phyloP scores from a whole-genome alignment of 2,329 filamentous ascomycete species.

The Fusarium irregulare region DNA sequence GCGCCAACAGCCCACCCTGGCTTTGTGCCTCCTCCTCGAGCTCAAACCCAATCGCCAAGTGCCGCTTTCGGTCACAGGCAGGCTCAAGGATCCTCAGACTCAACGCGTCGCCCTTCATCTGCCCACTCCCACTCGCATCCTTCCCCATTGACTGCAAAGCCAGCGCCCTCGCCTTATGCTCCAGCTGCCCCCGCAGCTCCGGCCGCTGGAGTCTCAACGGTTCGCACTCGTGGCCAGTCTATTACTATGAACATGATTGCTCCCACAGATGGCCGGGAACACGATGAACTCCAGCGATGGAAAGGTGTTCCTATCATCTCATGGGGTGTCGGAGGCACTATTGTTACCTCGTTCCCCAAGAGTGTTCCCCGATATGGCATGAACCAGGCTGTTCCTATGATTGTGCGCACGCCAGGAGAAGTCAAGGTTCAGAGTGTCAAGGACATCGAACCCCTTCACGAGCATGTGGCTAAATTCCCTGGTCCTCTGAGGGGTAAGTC shows the following conservation, averaged over 20 bases:
- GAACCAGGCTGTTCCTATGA: slow-evolving; percentile 76
- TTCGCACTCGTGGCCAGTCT: slow-evolving; percentile 64
- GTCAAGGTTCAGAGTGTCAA: slow-evolving; percentile 82
- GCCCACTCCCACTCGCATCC: slow-evolving; percentile 59
- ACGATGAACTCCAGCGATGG: slow-evolving; percentile 89
- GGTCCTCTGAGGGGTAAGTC: slow-evolving; percentile 89
- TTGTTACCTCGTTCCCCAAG: slow-evolving; percentile 89
- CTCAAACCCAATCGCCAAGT: slow-evolving; percentile 72
- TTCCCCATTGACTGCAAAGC: slow-evolving; percentile 49
- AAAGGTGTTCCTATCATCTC: slow-evolving; percentile 86
- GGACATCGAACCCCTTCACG: slow-evolving; percentile 76
- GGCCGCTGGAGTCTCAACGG: slow-evolving; percentile 24
- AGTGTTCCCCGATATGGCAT: slow-evolving; percentile 87
- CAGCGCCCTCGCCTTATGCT: slow-evolving; percentile 44
- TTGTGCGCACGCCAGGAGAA: slow-evolving; percentile 85
- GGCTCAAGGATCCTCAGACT: slow-evolving; percentile 52
- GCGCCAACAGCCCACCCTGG: slow-evolving; percentile 49
- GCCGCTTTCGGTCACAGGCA: slow-evolving; percentile 56
- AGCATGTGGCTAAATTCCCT: slow-evolving; percentile 83
- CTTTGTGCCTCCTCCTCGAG: slow-evolving; percentile 68
- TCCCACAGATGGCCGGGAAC: slow-evolving; percentile 73
- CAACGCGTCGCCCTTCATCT: slow-evolving; percentile 65
- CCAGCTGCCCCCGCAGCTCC: slow-evolving; percentile 36
- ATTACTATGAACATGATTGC: slow-evolving; percentile 68
- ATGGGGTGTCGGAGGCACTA: slow-evolving; percentile 87